Conservation (phyloP, 192 early-diverging fungal species). For the Linnemannia exigua region DNA sequence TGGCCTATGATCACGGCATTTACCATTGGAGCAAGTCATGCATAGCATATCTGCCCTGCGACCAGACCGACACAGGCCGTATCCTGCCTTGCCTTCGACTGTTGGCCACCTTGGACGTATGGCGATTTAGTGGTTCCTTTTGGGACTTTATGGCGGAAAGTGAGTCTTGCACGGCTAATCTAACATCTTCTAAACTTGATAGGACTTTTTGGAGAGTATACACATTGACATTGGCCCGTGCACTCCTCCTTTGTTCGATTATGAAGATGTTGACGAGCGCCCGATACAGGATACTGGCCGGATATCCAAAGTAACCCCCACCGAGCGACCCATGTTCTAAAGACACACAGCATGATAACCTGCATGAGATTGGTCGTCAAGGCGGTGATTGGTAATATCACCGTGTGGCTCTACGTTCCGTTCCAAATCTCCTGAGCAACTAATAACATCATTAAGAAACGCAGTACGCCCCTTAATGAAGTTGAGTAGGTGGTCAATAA, state of each 20-base stretch:
- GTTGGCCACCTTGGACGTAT: constrained; percentile 12
- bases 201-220: constrained; percentile 16
- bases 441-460: no score
- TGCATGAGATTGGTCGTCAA: no score
- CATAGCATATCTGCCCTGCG: constrained; percentile 20
- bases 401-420: no score
- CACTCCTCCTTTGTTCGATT: constrained; percentile 15
- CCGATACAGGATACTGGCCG: neutral
- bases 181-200: neutral
- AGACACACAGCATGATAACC: no score
- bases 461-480: no score
- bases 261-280: neutral
- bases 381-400: no score
- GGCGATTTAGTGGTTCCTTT: neutral
- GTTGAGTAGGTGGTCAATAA: no score
- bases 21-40: constrained; percentile 24
- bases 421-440: no score
- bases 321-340: no score
- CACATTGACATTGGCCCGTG: constrained; percentile 18
- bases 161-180: neutral
- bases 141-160: neutral
- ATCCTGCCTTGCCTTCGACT: constrained; percentile 19
- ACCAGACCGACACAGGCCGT: constrained; percentile 17
- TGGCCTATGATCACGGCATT: constrained; percentile 20
- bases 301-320: no score